Evolutionary conservation across 129 eudicot genomes (phyloP).

Genomic region (Glebionis coronaria): DNA sequence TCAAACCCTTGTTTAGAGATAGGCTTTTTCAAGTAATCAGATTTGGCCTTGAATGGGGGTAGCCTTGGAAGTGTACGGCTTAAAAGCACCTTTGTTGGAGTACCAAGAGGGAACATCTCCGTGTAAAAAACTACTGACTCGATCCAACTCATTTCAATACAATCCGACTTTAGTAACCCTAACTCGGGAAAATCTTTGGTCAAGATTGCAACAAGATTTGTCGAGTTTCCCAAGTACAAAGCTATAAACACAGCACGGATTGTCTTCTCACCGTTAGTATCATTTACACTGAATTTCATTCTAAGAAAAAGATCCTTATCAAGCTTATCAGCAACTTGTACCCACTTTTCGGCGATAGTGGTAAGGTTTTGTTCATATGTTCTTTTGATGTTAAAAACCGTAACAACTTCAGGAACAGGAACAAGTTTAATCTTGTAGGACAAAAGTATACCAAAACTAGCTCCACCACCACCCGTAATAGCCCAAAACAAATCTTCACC

Average conservation of each 20-base stretch:
- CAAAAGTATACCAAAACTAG: too few relatives aligned
- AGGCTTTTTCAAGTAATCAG: conserved; percentile 36
- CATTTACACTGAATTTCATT: conserved; percentile 26
- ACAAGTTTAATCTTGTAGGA: too few relatives aligned
- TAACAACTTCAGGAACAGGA: too few relatives aligned
- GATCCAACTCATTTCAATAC: conserved; percentile 47
- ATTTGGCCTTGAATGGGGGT: conserved; percentile 37
- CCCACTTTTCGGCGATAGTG: conserved; percentile 28
- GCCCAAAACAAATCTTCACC: too few relatives aligned
- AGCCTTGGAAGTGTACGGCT: conserved; percentile 22
- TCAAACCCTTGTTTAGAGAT: conserved; percentile 37
- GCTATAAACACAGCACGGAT: conserved; percentile 33
- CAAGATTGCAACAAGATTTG: conserved; percentile 27
- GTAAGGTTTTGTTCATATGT: conserved; percentile 23
- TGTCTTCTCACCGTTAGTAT: conserved; percentile 21
- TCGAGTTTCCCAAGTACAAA: conserved; percentile 36
- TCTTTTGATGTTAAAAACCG: conserved; percentile 15
- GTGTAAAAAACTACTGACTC: conserved; percentile 33
- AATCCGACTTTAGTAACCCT: conserved; percentile 35
- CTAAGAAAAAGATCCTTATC: conserved; percentile 35
- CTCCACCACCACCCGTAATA: too few relatives aligned
- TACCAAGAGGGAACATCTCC: conserved; percentile 23
- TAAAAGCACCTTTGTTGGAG: conserved; percentile 26
- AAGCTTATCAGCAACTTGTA: conserved; percentile 32
- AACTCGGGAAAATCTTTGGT: conserved; percentile 36